These are phyloP conservation scores for Allium fistulosum DNA, from an alignment of 106 monocot genomes.

Conservation along the genomic window DNA sequence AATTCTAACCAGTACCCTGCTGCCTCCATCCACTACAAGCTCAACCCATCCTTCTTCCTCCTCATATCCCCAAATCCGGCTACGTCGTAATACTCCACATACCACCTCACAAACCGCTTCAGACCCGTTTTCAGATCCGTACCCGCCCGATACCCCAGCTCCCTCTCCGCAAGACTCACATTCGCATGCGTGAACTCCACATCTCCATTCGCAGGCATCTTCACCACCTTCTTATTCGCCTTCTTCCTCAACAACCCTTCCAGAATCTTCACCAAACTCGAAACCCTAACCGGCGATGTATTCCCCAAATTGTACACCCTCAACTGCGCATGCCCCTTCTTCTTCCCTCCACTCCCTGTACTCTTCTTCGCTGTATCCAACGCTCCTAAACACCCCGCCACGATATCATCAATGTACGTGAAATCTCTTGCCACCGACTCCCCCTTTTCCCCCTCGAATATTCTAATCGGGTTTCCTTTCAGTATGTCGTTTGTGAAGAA, in stretches of 20 bases:
- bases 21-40: neutral
- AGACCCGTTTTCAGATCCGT: conserved; percentile 15
- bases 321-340: conserved; percentile 17
- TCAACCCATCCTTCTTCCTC: conserved; percentile 5
- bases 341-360: conserved; percentile 16
- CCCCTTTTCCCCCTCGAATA: conserved; percentile 16
- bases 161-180: conserved; percentile 12
- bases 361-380: conserved; percentile 23
- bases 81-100: conserved; percentile 8
- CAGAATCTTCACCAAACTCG: conserved; percentile 15
- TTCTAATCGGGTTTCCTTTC: conserved; percentile 14
- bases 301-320: conserved; percentile 19
- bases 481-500: conserved; percentile 22
- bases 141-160: conserved; percentile 11
- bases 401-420: conserved; percentile 27
- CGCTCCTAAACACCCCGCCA: conserved; percentile 10
- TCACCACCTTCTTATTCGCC: conserved; percentile 17
- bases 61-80: neutral
- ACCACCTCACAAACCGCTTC: conserved; percentile 25
- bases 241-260: conserved; percentile 16
- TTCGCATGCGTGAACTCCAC: conserved; percentile 21
- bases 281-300: conserved; percentile 12
- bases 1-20: conserved; percentile 8
- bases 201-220: conserved; percentile 22
- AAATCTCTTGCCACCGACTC: conserved; percentile 16